A percentile compares a stretch with the other conserved stretches of the same genome.
Conservation (phyloP, 73 alveolate genomes). For the Tetrahymena malaccensis region DNA sequence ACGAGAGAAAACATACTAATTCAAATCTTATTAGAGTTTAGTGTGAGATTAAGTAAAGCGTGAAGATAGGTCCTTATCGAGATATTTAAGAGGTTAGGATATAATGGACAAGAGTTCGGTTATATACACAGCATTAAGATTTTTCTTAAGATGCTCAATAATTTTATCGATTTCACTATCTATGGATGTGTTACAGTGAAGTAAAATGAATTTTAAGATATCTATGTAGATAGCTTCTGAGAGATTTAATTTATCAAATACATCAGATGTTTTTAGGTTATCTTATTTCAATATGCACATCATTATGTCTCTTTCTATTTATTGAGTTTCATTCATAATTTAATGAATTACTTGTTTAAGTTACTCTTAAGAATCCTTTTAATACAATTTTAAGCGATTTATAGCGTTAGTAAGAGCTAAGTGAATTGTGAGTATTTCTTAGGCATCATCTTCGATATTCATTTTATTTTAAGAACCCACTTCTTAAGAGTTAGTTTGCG, state of each 20-base stretch:
- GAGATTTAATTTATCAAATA: background rate
- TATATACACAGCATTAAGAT: background rate
- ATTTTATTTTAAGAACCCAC: background rate
- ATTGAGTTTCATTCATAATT: background rate
- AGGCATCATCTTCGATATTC: background rate
- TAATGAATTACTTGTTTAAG: background rate
- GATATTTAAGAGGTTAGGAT: background rate
- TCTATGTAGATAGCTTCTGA: background rate
- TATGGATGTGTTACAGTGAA: background rate
- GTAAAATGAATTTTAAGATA: background rate
- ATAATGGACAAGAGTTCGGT: background rate
- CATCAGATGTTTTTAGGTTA: background rate
- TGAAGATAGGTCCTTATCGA: background rate
- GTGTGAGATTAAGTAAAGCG: background rate
- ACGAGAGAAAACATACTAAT: background rate
- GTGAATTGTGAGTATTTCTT: background rate
- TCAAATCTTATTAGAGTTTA: background rate
- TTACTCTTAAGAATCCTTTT: background rate
- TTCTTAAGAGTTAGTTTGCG: background rate
- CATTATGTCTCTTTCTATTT: background rate
- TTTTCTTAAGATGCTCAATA: background rate
- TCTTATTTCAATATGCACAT: background rate
- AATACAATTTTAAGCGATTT: background rate
- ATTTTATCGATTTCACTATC: background rate
- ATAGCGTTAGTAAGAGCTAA: background rate